Base-by-base conservation (phyloP, 2,329 filamentous ascomycete species). In the Fusarium scirpi region DNA sequence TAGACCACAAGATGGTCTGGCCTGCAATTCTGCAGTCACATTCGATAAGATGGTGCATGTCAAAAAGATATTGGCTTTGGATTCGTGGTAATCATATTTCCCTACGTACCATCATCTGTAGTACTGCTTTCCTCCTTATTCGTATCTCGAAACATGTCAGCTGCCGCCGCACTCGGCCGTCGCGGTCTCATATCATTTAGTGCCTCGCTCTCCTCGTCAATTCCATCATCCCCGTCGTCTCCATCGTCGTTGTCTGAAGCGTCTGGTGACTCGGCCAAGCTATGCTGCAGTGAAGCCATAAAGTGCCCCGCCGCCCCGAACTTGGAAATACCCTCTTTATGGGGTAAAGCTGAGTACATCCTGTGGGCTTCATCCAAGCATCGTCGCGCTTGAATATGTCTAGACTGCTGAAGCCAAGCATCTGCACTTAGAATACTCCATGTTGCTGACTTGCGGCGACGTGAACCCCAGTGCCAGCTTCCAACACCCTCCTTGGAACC, bases 371-470 rank as follows among this genome's bases (percentile, higher is more conserved):
- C 89, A 51, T 92, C 89, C 2, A 98, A 85, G 69, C 92, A 93
- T 62, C 88, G 86, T 71, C 93, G 92, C 1, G 94, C 92, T 76
- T 97, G 92, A 16, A 92, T 88, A 56, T 90, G 89, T 76, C 95
- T 94, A 34, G 87, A 89, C 67, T 94, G 87, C 53, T 87, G 87
- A 58, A 95, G 84, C 96, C 96, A 99, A 3, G 90, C 87, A 74
- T 97, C 92, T 1, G 94, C 91, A 3, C 93, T 92, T 41, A 97
- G 85, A 24, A 96, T 86, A 71, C 91, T 92, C 94, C 94, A 99
- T 69, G 97, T 87, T 0, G 93, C 96, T 4, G 94, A 92, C 83
- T 98, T 99, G 51, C 96, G 87, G 64, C 86, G 87, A 66, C 95
- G 87, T 11, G 87, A 86, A 18, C 94, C 94, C 85, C 90, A 92